These are phyloP conservation scores for Cryptococcus sp. DNA, from an alignment of 1,284 basidiomycete species.

Conservation along the genomic window DNA sequence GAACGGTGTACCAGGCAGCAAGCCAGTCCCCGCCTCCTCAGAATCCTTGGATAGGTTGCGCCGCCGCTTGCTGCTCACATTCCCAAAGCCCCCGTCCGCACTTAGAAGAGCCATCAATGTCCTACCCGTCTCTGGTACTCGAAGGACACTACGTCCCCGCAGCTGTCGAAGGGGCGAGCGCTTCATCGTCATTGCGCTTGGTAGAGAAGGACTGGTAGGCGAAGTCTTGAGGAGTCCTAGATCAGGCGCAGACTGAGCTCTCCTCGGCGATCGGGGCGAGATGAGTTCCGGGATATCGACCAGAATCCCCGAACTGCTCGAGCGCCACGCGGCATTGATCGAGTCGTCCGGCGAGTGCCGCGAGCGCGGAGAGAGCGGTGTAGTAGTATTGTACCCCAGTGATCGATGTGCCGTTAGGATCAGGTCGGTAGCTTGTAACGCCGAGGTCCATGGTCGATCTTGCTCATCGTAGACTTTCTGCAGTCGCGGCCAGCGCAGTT, in stretches of 20 bases:
- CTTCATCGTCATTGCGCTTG: not conserved
- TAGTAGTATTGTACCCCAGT: constrained; percentile 28
- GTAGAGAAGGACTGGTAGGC: not conserved
- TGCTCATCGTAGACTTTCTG: constrained; percentile 63
- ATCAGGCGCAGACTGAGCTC: constrained; percentile 11
- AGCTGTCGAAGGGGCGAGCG: not conserved
- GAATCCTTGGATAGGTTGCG: not conserved
- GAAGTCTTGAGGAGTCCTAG: not conserved
- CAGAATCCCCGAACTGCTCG: constrained; percentile 15
- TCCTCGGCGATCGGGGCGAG: constrained; percentile 10
- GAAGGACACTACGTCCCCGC: not conserved
- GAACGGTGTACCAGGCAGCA: too few species aligned
- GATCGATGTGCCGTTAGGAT: constrained; percentile 30
- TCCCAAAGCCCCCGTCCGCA: not conserved
- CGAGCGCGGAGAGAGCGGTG: constrained; percentile 9
- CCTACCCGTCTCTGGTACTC: not conserved
- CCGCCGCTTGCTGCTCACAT: not conserved
- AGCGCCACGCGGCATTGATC: constrained; percentile 35
- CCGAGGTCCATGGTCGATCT: constrained; percentile 64
- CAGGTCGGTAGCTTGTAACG: constrained; percentile 23
- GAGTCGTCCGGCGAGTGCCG: constrained; percentile 29
- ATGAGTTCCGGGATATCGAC: constrained; percentile 13
- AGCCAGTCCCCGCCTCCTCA: too few species aligned
- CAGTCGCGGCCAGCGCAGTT: constrained; percentile 77
- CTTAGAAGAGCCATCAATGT: not conserved